These are phyloP conservation scores for Auricularia cornea DNA, from an alignment of 768 basidiomycete genomes.

Conservation along the genomic window DNA sequence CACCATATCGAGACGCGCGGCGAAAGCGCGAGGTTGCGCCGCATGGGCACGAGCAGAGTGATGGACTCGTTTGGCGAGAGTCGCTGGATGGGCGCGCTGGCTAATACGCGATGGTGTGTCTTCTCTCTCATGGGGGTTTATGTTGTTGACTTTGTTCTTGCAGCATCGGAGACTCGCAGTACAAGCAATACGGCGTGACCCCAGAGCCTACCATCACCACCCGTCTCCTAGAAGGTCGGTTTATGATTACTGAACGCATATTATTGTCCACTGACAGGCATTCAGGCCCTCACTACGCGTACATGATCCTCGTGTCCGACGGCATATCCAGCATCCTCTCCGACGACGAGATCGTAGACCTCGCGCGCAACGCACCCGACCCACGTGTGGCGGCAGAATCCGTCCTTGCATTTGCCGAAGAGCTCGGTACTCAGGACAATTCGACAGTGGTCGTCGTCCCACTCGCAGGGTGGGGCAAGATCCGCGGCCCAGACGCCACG, in stretches of 20 bases:
- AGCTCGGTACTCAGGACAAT: conserved; percentile 85
- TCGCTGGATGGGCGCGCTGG: conserved; percentile 92
- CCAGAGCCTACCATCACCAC: conserved; percentile 84
- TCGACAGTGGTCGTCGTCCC: conserved; percentile 87
- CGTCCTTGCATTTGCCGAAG: conserved; percentile 81
- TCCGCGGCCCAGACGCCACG: conserved; percentile 73
- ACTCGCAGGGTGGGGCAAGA: conserved; percentile 83
- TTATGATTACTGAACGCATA: no score
- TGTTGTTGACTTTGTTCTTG: conserved; percentile 1
- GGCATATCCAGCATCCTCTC: conserved; percentile 87
- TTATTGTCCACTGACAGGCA: no score
- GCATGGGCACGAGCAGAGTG: conserved; percentile 80
- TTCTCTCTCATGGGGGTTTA: background rate
- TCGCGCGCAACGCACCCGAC: conserved; percentile 60
- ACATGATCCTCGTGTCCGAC: conserved; percentile 84
- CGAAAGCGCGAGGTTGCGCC: conserved; percentile 75
- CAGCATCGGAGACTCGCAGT: conserved; percentile 84
- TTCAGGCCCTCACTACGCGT: conserved; percentile 74
- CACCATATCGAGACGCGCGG: conserved; percentile 91
- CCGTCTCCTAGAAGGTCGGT: conserved; percentile 45
- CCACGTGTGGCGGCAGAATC: conserved; percentile 76
- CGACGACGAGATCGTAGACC: conserved; percentile 90
- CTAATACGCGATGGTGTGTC: conserved; percentile 79
- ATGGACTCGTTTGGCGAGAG: conserved; percentile 94
- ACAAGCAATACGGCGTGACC: conserved; percentile 84